phyloP scores from a whole-genome alignment of 2,329 filamentous ascomycete genomes.

The Helotiales sp. region DNA sequence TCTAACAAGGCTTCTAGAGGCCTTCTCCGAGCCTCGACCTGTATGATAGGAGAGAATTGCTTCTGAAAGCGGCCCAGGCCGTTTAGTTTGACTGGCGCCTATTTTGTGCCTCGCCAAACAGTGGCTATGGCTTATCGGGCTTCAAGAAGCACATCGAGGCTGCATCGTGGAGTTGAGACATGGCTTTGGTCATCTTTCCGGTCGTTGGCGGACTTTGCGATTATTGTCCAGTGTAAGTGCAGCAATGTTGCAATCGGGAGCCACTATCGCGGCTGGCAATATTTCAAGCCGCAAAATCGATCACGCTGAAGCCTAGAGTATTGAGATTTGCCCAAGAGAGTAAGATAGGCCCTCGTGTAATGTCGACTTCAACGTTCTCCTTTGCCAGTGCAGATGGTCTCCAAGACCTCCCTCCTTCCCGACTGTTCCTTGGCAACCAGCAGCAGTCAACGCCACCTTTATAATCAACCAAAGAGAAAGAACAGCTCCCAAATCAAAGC shows the following conservation, averaged over 20 bases:
- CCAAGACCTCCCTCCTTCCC: not conserved
- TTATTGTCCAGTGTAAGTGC: not conserved
- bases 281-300: not conserved
- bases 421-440: not conserved
- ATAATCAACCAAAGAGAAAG: not conserved
- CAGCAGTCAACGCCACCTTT: not conserved
- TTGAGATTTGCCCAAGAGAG: too few relatives aligned
- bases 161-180: not conserved
- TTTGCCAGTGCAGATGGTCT: not conserved
- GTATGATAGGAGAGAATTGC: not conserved
- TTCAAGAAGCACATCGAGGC: not conserved
- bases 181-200: not conserved
- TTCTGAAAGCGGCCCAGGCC: not conserved
- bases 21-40: not conserved
- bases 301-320: not conserved
- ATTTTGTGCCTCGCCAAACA: not conserved
- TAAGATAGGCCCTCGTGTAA: not conserved
- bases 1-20: not conserved
- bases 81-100: not conserved
- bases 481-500: not conserved
- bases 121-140: not conserved
- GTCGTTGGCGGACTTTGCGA: not conserved
- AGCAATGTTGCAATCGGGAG: not conserved
- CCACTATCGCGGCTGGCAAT: not conserved
- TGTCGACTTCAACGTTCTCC: not conserved